Conservation (phyloP, 176 grass and related monocot species). For the Carex pumila region DNA sequence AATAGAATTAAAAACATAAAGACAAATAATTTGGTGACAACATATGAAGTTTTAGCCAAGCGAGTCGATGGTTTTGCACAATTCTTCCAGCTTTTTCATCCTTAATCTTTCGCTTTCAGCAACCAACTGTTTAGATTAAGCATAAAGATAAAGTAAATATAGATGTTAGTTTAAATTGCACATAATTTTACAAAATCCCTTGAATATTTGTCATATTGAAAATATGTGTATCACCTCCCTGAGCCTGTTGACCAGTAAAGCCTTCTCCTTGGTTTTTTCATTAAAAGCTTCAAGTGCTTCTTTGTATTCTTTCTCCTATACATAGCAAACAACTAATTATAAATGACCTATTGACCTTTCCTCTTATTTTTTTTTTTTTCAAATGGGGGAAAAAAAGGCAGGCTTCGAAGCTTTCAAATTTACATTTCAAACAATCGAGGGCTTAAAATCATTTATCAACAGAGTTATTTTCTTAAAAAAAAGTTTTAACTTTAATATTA, state of each 20-base stretch:
- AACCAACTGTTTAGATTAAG: conserved; percentile 49
- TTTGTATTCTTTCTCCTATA: conserved; percentile 93
- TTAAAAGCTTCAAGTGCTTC: conserved; percentile 78
- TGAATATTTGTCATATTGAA: not conserved
- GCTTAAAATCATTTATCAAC: not conserved
- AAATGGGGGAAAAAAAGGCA: not conserved
- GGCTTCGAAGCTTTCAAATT: not conserved
- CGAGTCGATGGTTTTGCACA: conserved; percentile 81
- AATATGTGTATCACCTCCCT: conserved; percentile 49
- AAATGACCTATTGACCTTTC: not conserved
- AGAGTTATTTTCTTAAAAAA: not conserved
- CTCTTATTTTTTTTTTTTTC: not conserved
- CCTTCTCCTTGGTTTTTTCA: conserved; percentile 89
- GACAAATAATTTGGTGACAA: not conserved
- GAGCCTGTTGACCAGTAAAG: conserved; percentile 69
- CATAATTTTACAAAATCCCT: conserved; percentile 10
- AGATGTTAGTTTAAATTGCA: not conserved
- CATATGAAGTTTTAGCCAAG: conserved; percentile 37
- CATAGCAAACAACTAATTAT: not conserved
- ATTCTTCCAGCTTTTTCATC: conserved; percentile 98
- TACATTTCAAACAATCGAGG: not conserved
- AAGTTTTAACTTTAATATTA: not conserved
- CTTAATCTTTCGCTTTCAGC: conserved; percentile 88
- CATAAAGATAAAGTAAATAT: not conserved
- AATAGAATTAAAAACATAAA: not conserved